A percentile compares a stretch with the other conserved stretches of the same genome.
These are phyloP conservation scores for Rhizopogon vesiculosus DNA, from an alignment of 768 basidiomycete species.

Conservation along the genomic window DNA sequence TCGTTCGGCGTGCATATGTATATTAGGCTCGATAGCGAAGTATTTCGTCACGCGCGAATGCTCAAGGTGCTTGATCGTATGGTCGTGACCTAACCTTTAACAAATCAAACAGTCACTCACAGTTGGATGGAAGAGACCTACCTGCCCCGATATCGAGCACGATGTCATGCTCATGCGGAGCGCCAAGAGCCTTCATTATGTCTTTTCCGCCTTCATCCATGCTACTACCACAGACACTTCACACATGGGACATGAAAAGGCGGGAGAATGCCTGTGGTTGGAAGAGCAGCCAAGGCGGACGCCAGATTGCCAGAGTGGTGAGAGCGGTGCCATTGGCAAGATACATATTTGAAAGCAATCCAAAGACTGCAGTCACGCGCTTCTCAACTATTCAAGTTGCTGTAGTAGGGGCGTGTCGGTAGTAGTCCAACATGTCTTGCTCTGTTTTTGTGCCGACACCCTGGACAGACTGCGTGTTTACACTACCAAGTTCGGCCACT, in stretches of 20 bases:
- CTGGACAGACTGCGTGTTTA: too few relatives aligned
- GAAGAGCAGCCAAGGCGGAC: conserved; percentile 40
- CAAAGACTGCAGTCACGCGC: background rate
- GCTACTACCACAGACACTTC: conserved; percentile 43
- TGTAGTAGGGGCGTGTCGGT: too few relatives aligned
- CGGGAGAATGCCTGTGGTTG: conserved; percentile 41
- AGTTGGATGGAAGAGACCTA: conserved; percentile 17
- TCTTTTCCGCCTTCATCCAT: conserved; percentile 39
- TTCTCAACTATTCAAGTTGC: background rate
- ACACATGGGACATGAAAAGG: conserved; percentile 56
- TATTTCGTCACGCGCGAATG: conserved; percentile 51
- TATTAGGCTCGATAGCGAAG: conserved; percentile 70
- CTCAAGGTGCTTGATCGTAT: conserved; percentile 55
- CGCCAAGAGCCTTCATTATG: conserved; percentile 45
- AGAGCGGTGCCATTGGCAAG: conserved; percentile 31
- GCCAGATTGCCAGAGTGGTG: conserved; percentile 31
- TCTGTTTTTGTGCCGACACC: too few relatives aligned
- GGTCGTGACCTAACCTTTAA: too few relatives aligned
- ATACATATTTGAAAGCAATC: conserved; percentile 29
- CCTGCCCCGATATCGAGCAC: conserved; percentile 67
- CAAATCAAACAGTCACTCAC: conserved; percentile 50
- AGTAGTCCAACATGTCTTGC: too few relatives aligned
- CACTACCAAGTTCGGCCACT: too few relatives aligned
- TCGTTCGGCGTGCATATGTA: conserved; percentile 55
- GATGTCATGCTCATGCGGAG: conserved; percentile 49